These are phyloP conservation scores for Alternaria atra DNA, from an alignment of 2,329 filamentous ascomycete genomes.

Conservation along the genomic window DNA sequence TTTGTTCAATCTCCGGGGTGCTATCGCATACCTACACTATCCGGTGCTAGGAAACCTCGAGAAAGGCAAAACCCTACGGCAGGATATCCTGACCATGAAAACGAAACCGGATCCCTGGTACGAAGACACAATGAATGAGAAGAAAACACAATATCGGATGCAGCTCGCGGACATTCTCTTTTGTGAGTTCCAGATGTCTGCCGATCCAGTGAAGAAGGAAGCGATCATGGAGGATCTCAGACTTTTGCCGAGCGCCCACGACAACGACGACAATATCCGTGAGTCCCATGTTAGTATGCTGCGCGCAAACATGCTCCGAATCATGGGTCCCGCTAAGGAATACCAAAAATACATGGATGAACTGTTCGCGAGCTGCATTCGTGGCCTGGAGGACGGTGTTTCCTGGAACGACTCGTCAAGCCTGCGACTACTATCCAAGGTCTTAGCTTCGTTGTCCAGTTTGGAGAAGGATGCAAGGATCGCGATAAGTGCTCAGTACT, in stretches of 20 bases:
- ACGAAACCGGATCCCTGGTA: background rate
- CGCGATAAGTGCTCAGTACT: background rate
- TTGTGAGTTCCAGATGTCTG: background rate
- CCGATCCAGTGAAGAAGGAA: background rate
- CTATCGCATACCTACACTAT: background rate
- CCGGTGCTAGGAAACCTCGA: background rate
- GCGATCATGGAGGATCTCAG: background rate
- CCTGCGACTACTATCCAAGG: background rate
- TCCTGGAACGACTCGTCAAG: constrained; percentile 5
- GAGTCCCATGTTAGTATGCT: background rate
- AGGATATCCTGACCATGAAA: background rate
- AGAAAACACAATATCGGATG: background rate
- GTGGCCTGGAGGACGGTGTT: background rate
- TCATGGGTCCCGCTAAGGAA: background rate
- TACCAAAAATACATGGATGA: background rate
- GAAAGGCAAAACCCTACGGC: background rate
- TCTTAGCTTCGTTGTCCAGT: background rate
- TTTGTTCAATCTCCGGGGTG: background rate
- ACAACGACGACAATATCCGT: background rate
- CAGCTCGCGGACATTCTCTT: background rate
- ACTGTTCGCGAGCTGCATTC: background rate
- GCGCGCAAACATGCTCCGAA: background rate
- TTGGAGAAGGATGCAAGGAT: background rate
- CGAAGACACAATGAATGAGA: constrained; percentile 5
- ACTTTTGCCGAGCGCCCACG: background rate